A percentile compares a stretch with the other conserved stretches of the same genome.
phyloP scores from a whole-genome alignment of 1,284 basidiomycete genomes.

The Ceratobasidium sp. region DNA sequence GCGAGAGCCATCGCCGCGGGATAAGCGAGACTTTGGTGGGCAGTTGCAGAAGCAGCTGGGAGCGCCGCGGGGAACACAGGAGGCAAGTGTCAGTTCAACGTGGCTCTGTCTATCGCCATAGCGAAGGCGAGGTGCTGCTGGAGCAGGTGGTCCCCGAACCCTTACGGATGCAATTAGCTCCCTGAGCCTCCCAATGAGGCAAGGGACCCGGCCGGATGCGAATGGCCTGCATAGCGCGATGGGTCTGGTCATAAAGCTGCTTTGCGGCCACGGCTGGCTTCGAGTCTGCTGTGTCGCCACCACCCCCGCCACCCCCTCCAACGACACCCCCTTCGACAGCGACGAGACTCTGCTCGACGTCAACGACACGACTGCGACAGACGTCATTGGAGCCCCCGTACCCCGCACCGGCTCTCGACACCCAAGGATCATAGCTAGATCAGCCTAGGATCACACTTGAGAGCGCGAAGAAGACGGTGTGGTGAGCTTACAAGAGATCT shows the following conservation, averaged over 20 bases:
- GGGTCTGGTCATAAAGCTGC: too few species aligned
- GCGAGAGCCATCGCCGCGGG: neutral
- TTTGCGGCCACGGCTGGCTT: conserved; percentile 12
- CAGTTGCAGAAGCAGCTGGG: too few species aligned
- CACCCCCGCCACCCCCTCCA: conserved; percentile 10
- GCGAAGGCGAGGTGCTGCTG: neutral
- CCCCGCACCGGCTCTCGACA: conserved; percentile 6
- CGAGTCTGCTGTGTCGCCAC: conserved; percentile 5
- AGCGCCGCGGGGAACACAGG: conserved; percentile 7
- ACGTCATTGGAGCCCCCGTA: conserved; percentile 8
- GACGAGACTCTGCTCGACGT: neutral
- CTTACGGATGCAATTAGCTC: neutral
- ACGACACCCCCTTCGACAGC: neutral
- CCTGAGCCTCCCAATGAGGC: conserved; percentile 1
- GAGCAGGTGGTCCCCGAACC: neutral
- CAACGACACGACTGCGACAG: too few species aligned
- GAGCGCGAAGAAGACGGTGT: conserved; percentile 4
- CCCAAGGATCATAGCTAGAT: neutral
- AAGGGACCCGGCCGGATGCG: neutral
- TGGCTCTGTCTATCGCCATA: neutral
- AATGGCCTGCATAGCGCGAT: too few species aligned
- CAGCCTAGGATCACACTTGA: neutral
- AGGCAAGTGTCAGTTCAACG: neutral
- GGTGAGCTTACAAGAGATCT: conserved; percentile 26
- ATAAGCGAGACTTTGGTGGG: neutral